Conservation (phyloP, 352 stramenopile genomes). For the Pythium phragmitis region DNA sequence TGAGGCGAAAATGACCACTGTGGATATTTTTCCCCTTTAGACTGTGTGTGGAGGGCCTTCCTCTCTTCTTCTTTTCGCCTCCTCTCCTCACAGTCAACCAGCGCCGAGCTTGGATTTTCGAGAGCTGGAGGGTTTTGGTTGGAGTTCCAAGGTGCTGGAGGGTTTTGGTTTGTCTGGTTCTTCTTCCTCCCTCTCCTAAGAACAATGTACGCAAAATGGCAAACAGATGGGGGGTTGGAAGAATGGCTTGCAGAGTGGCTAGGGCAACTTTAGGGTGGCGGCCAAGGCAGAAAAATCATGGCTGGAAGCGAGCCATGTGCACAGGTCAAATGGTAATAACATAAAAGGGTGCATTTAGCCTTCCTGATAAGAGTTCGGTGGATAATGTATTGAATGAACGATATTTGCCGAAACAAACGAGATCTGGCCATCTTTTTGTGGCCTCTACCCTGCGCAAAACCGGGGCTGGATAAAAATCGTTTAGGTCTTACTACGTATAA, state of each 20-base stretch:
- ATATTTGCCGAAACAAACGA: background rate
- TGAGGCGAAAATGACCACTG: conserved; percentile 8
- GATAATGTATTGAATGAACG: background rate
- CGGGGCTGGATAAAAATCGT: conserved; percentile 3
- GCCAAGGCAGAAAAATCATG: conserved; percentile 9
- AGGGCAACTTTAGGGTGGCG: conserved; percentile 18
- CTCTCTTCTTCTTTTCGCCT: conserved; percentile 5
- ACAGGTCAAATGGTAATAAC: background rate
- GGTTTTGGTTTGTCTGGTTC: conserved; percentile 24
- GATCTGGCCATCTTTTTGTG: conserved; percentile 4
- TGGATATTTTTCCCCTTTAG: background rate
- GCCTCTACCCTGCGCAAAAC: conserved; percentile 9
- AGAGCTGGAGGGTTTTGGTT: background rate
- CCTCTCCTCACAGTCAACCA: conserved; percentile 18
- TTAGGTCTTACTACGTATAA: background rate
- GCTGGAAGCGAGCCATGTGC: conserved; percentile 11
- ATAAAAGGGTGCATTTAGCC: background rate
- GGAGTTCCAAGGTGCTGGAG: background rate
- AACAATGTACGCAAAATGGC: conserved; percentile 2
- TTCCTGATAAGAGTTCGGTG: background rate
- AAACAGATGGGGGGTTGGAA: conserved; percentile 20
- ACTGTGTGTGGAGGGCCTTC: conserved; percentile 3
- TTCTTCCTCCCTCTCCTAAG: conserved; percentile 20
- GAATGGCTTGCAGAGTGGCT: conserved; percentile 4
- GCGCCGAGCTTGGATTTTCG: conserved; percentile 11